Base-by-base conservation (phyloP, 2,329 filamentous ascomycete genomes). In the Sporothrix sp. region DNA sequence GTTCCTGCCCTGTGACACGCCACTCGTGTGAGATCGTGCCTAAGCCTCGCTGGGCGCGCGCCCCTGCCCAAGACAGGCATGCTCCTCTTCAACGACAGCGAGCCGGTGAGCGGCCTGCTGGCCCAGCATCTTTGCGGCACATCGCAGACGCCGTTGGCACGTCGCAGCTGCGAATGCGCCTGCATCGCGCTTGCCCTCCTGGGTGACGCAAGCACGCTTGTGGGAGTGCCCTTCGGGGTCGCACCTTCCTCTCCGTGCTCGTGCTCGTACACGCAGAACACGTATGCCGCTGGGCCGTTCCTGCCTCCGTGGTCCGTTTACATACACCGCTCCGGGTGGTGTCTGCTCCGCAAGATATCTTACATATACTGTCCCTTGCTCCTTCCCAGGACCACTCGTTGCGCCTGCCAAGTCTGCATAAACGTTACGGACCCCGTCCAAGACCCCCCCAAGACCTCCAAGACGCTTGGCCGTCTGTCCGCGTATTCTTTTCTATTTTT, bases 401-500 rank as follows among this genome's bases (percentile, higher is more conserved):
- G 8, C 32, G 32, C 39, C 48, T 23, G 51, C 47, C 51, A 49
- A 38, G 48, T 28, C 48, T 30, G 48, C 48, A 44, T 50, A 35
- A 44, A 36, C 32, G 30, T 51, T 49, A 39, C 33, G 35, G 35
- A 35, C 35, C 46, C 28, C 35, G 23, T 51, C 33, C 52, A 40
- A 50, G 42, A 51, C 27, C 36, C 32, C 25, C 43, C 43, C 44
- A 50, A 48, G 48, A 27, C 27, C 27, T 42, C 51, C 43, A 53
- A 53, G 52, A 51, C 25, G 43, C 48, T 51, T 50, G 42, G 48
- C 52, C 32, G 48, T 43, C 43, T 50, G 30, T 48, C 38, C 35
- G 38, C 32, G 13, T 49, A 35, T 38, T 50, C 16, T 27, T 38
- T 39, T 27, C 38, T 21, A n/a, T 27, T 50, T 32, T 13, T 33